Percentiles rank a stretch among this genome's conserved stretches.
phyloP scores from a whole-genome alignment of 2,329 filamentous ascomycete species.

The Fusarium globosum region DNA sequence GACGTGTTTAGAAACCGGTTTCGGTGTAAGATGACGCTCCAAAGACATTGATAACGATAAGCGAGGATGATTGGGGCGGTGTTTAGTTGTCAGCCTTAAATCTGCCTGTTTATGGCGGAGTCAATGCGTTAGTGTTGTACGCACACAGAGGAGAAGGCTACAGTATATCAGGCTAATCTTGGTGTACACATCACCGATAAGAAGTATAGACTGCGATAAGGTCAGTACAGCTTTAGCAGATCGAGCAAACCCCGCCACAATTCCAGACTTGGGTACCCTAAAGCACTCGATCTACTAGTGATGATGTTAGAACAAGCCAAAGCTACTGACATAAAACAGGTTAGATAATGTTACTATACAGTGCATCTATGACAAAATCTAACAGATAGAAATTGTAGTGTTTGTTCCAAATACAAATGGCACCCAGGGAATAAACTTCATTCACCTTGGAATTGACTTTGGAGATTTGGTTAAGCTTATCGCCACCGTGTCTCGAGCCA shows the following conservation, averaged over 20 bases:
- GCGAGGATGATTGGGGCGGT: neutral
- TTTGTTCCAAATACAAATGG: neutral
- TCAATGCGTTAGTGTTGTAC: accelerated
- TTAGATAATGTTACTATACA: neutral
- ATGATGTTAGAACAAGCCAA: neutral
- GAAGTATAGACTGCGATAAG: neutral
- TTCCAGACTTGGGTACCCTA: neutral
- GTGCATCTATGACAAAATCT: accelerated
- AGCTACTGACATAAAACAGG: neutral
- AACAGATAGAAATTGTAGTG: neutral
- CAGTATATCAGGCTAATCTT: accelerated
- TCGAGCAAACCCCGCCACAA: neutral
- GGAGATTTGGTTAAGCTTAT: neutral
- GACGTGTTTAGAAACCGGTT: neutral
- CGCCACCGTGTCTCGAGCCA: accelerated
- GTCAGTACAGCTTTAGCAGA: neutral
- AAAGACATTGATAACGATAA: neutral
- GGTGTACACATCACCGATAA: accelerated
- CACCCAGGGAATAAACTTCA: neutral
- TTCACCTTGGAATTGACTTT: neutral
- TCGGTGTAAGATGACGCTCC: neutral
- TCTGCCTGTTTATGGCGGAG: neutral
- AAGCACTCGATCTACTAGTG: neutral
- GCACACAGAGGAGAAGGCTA: neutral
- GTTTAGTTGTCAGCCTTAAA: neutral